Evolutionary conservation across 768 basidiomycete genomes (phyloP), one percentile per base, ranked within the genome.

Genomic region (Lentinula lateritia): DNA sequence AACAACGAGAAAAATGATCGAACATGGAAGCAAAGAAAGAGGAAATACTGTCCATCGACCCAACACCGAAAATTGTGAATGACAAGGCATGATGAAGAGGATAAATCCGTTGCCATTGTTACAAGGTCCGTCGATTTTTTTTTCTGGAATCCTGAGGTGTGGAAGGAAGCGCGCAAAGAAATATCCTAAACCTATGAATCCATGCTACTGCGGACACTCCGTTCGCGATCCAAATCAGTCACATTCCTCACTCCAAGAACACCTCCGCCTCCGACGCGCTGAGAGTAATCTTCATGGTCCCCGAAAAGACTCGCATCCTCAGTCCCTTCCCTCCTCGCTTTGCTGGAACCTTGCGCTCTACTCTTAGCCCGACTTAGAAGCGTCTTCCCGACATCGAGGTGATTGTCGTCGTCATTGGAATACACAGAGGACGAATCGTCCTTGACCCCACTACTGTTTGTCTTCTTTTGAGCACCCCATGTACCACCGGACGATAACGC

Each of bases 281-380:
- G 45, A 1, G 58, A 59, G 35, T 59, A 59, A 50, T 59, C 58
- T 13, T 59, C 58, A 2, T 59, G 58, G 38, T 59, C 58, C n/a
- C 58, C 58, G 12, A 59, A 48, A 39, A 59, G 16, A 50, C 58
- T 59, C 20, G 34, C 48, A 16, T 50, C 58, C n/a, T 59, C 58
- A 18, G 38, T 9, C 28, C 41, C 58, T 35, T 48, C 58, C 28
- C 12, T 59, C 23, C 23, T 34, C 9, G 15, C 28, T 45, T 50
- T 59, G 35, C 45, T 34, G 7, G 41, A 45, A 6, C 38, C 15
- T 39, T 35, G 35, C 20, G 28, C 20, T 16, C 32, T 8, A 5
- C n/a, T 23, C 16, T 41, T 42, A 5, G 53, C 13, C 9, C 35
- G 36, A 23, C 9, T 12, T 42, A 28, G 39, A n/a, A 43, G 38